Percentiles rank a stretch among this genome's conserved stretches.
Conservation (phyloP, 1,284 basidiomycete genomes). For the Pholiota adiposa region DNA sequence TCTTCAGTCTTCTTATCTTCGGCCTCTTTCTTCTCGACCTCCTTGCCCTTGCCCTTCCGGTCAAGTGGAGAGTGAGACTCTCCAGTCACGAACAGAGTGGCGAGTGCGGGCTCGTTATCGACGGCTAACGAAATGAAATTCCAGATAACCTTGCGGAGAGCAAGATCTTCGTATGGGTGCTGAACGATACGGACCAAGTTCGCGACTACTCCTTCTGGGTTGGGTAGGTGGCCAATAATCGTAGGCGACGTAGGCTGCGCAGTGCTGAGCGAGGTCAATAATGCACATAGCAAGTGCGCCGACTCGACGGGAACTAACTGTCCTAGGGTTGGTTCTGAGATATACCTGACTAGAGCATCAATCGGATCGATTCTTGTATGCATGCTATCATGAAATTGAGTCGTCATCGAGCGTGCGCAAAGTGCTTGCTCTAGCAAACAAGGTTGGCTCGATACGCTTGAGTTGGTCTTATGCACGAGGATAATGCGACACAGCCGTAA, state of each 20-base stretch:
- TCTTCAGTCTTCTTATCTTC: constrained; percentile 34
- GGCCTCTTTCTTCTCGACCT: constrained; percentile 24
- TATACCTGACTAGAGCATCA: constrained; percentile 69
- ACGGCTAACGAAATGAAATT: constrained; percentile 82
- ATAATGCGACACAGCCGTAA: constrained; percentile 65
- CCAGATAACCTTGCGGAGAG: constrained; percentile 80
- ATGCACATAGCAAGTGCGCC: constrained; percentile 64
- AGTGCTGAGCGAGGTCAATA: constrained; percentile 68
- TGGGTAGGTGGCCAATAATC: constrained; percentile 72
- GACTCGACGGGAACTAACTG: constrained; percentile 63
- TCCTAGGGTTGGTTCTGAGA: constrained; percentile 66
- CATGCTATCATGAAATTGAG: constrained; percentile 49
- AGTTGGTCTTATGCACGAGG: constrained; percentile 63
- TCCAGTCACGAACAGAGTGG: constrained; percentile 80
- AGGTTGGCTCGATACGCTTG: constrained; percentile 45
- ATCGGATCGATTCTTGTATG: constrained; percentile 65
- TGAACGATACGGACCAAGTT: constrained; percentile 67
- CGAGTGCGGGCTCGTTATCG: constrained; percentile 87
- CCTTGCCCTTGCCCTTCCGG: constrained; percentile 23
- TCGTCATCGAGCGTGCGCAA: constrained; percentile 61
- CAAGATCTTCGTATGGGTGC: constrained; percentile 72
- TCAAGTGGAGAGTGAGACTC: constrained; percentile 57
- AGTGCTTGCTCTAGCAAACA: constrained; percentile 78
- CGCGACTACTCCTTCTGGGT: constrained; percentile 69
- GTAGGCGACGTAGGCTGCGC: constrained; percentile 64